Evolutionary conservation across 495 filamentous ascomycete genomes (phyloP), one percentile per base, ranked within the genome.

Genomic region (Podospora pseudoanserina): DNA sequence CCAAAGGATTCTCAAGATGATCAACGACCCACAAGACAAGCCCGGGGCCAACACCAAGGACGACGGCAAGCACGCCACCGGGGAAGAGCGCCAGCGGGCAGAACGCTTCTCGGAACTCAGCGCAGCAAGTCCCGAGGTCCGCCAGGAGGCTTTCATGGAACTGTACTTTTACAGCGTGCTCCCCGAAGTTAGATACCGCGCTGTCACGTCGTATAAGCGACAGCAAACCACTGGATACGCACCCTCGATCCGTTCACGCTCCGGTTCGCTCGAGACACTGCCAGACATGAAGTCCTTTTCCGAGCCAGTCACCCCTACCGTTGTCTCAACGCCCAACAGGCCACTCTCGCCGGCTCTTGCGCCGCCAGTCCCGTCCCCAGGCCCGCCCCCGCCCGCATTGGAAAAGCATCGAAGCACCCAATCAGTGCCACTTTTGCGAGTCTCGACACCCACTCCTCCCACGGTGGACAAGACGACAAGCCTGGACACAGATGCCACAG

Each of bases 111-210:
- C 74, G n/a, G 71, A 78, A 30, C 73, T 81, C 26, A 72, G 72
- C 19, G 66, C 75, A 1, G 80, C 80, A 2, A 78, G 71, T 63
- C 79, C 79, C 1, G 79, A 80, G 55, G 69, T 79, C 61, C 75
- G 81, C 23, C 79, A 83, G 66, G 71, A 79, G 13, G 73, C 64
- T 6, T 77, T 84, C 44, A 77, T 84, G 71, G 74, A 75, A 15
- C 73, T 79, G 9, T 84, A 84, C 67, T 84, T 82, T 59, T 66
- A 74, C 58, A 63, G 70, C 1, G 75, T 84, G 13, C 74, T 79
- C 13, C 65, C 67, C 27, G 66, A 73, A 3, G 80, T 82, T 23
- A 64, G 78, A 19, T 20, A 63, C 5, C 69, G 69, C 3, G 73
- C 77, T n/a, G 72, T 73, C 26, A 23, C 26, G 30, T 70, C 72